phyloP scores from a whole-genome alignment of 2,329 filamentous ascomycete species.

The Penicillium sp. region DNA sequence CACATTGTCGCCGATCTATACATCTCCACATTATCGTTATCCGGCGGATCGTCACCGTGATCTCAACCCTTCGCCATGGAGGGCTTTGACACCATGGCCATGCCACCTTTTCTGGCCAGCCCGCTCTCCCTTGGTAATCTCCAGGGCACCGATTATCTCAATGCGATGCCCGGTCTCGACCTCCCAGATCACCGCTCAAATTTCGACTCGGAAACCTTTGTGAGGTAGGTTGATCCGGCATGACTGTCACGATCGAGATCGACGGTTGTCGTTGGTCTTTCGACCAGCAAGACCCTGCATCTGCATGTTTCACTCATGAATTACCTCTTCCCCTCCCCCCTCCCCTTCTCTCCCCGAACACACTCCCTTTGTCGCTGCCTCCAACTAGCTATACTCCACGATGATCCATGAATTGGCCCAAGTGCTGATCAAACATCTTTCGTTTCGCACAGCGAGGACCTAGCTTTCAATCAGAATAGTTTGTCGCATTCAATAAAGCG shows the following conservation, averaged over 20 bases:
- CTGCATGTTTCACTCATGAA: no score
- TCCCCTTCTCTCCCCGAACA: not conserved
- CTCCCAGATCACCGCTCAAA: slow-evolving; percentile 54
- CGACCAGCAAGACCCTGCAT: no score
- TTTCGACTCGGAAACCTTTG: slow-evolving; percentile 56
- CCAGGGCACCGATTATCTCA: slow-evolving; percentile 43
- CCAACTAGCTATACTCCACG: not conserved
- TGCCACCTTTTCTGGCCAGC: slow-evolving; percentile 55
- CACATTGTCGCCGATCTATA: no score
- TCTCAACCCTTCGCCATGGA: slow-evolving; percentile 39
- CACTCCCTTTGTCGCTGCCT: not conserved
- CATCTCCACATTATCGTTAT: no score
- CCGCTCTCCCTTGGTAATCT: slow-evolving; percentile 52
- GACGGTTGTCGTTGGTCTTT: no score
- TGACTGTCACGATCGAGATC: not conserved
- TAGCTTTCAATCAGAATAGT: slow-evolving; percentile 43
- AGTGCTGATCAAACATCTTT: no score
- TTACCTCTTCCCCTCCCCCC: no score
- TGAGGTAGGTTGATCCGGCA: slow-evolving; percentile 44
- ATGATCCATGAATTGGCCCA: no score
- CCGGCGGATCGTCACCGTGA: no score
- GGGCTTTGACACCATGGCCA: slow-evolving; percentile 55
- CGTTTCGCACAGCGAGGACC: slow-evolving; percentile 43
- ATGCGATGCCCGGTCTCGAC: slow-evolving; percentile 49
- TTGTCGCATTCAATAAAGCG: slow-evolving; percentile 41